A percentile compares a stretch with the other conserved stretches of the same genome.
Conservation (phyloP, 139 green algal genomes). For the Astrephomene gubernaculifera region DNA sequence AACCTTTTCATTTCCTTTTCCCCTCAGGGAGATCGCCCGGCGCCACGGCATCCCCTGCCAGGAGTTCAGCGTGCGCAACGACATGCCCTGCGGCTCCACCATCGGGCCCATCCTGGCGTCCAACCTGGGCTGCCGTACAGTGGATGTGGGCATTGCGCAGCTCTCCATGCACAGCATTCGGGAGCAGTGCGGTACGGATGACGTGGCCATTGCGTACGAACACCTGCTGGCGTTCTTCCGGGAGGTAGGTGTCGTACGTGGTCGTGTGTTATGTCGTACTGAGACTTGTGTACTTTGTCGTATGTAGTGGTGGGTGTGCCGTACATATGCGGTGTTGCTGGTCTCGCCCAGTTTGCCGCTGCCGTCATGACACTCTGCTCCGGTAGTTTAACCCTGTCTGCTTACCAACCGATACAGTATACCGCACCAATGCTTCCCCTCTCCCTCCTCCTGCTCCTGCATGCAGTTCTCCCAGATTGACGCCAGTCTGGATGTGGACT, state of each 20-base stretch:
- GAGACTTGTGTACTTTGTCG: neutral
- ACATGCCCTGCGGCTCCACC: conserved; percentile 98
- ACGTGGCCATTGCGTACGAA: conserved; percentile 72
- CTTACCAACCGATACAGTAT: neutral
- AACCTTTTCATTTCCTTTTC: no score
- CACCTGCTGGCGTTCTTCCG: conserved; percentile 87
- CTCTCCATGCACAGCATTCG: conserved; percentile 57
- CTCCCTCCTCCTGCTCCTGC: neutral
- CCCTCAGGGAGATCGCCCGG: conserved; percentile 55
- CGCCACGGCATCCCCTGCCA: conserved; percentile 79
- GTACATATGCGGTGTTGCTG: neutral
- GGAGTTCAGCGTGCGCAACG: conserved; percentile 91
- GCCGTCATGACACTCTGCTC: neutral
- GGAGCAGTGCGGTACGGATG: conserved; percentile 71
- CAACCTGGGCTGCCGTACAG: conserved; percentile 85
- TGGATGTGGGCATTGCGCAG: conserved; percentile 89
- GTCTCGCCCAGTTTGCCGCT: neutral
- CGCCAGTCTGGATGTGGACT: conserved; percentile 70
- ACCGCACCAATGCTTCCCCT: neutral
- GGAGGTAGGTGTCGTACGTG: conserved; percentile 32
- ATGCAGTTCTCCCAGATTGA: conserved; percentile 67
- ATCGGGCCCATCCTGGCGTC: conserved; percentile 96
- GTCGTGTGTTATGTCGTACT: neutral
- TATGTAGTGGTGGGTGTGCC: neutral
- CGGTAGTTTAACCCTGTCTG: neutral